phyloP scores from a whole-genome alignment of 768 basidiomycete species.

The Pisolithus marmoratus region DNA sequence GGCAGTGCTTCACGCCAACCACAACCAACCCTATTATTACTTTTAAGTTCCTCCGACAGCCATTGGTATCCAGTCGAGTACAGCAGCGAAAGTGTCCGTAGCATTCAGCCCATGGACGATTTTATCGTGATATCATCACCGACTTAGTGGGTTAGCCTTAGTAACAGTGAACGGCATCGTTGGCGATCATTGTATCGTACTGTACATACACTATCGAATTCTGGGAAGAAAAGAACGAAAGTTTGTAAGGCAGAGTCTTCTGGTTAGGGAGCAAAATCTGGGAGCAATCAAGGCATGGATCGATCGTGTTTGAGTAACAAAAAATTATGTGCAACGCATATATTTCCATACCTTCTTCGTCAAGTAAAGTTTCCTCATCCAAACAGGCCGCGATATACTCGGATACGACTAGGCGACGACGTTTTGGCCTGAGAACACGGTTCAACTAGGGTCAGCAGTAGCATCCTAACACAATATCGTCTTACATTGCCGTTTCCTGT shows the following conservation, averaged over 20 bases:
- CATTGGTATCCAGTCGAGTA: no score
- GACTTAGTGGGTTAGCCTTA: no score
- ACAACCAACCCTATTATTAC: no score
- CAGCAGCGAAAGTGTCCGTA: no score
- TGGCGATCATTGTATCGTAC: no score
- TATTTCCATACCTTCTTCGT: slow-evolving; percentile 61
- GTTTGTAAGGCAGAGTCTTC: background rate
- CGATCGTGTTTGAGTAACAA: background rate
- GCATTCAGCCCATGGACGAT: no score
- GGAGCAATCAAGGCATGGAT: slow-evolving; percentile 2
- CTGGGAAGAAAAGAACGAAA: no score
- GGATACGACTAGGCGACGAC: slow-evolving; percentile 68
- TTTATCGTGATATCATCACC: no score
- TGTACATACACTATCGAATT: background rate
- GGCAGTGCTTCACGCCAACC: no score
- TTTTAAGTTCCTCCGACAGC: no score
- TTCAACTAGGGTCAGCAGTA: slow-evolving; percentile 6
- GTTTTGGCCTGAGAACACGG: slow-evolving; percentile 56
- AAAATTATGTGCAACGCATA: background rate
- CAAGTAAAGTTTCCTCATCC: slow-evolving; percentile 77
- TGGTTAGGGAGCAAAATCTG: slow-evolving; percentile 23
- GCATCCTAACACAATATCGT: slow-evolving; percentile 5
- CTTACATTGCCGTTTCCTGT: slow-evolving; percentile 66
- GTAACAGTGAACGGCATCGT: no score
- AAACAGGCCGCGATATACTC: slow-evolving; percentile 76